Evolutionary conservation across 1,139 yeast species (phyloP), one percentile per base, ranked within the genome.

Genomic region (Kluyveromyces marxianus): DNA sequence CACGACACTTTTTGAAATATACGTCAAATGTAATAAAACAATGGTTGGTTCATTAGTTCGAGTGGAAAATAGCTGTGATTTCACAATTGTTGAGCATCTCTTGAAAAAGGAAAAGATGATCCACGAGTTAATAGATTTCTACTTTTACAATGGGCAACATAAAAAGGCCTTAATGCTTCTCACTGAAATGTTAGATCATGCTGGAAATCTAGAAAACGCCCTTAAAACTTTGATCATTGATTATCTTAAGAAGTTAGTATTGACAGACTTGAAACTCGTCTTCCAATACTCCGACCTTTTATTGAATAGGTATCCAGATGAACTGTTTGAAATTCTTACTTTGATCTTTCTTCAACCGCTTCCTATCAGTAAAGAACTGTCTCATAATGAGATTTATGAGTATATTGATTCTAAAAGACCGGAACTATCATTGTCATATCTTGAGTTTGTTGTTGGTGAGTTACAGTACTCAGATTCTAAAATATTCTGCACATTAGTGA

Each of bases 11-110:
- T 87, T 92, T 56, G 71, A 79, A 45, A 79, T 95, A 50, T 92
- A 92, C 59, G 71, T 80, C 53, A 64, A 79, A 28, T 76, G 77
- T 35, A 78, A 79, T 48, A 87, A 89, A 0, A 76, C 83, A 55
- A 71, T 92, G 59, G 74, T 92, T 21, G 96, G 95, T 0, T 94
- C 97, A 0, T 74, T 92, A 32, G 72, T 92, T 5, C 70, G 97
- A 44, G 72, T 89, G 2, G 76, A 78, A 37, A 92, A 90, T 59
- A 71, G 72, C 50, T 88, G 97, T 67, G 83, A 83, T 57, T 74
- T 83, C 2, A 68, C 68, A 1, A 72, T 77, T 3, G 96, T 88
- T 2, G 76, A 78, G 45, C 64, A 68, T 4, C 72, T 77, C 46
- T 72, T 90, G 33, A 68, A 69, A n/a, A 67, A 70, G 32, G 69